Evolutionary conservation across 202 grass and related monocot species (phyloP).

Genomic region (Eragrostis tef): DNA sequence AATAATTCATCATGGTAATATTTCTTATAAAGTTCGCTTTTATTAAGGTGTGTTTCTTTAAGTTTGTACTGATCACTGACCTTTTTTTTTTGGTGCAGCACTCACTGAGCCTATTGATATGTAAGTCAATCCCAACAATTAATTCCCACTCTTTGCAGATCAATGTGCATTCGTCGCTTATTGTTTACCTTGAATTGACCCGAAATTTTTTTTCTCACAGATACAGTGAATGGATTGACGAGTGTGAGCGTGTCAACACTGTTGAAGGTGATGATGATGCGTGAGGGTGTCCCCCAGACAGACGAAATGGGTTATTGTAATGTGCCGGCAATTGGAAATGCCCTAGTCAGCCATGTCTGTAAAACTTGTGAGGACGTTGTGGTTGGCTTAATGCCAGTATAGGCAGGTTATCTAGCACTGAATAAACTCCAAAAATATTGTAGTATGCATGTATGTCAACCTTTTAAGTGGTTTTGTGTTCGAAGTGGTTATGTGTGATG

Average conservation of each 20-base stretch:
- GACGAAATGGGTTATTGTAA: constrained; percentile 17
- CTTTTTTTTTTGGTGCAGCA: constrained; percentile 53
- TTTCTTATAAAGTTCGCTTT: background rate
- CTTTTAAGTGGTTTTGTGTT: constrained; percentile 17
- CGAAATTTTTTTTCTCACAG: constrained; percentile 26
- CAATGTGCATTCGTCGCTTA: background rate
- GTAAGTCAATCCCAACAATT: constrained; percentile 47
- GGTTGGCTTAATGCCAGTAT: constrained; percentile 37
- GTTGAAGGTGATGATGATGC: constrained; percentile 66
- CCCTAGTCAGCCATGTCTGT: constrained; percentile 38
- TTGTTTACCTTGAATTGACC: background rate
- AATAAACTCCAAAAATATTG: constrained; percentile 22
- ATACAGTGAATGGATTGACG: constrained; percentile 94
- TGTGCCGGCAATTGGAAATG: constrained; percentile 22
- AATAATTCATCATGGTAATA: background rate
- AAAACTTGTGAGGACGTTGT: constrained; percentile 11
- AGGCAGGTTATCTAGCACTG: constrained; percentile 36
- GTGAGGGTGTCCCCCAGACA: background rate
- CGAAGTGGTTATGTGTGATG: background rate
- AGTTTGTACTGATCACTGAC: constrained; percentile 32
- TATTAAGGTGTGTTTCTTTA: background rate
- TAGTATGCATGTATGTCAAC: constrained; percentile 29
- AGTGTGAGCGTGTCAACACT: constrained; percentile 82
- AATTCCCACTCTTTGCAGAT: background rate
- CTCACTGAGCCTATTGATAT: constrained; percentile 76